Conservation (phyloP, 148 eudicot species). For the Mesembryanthemum crystallinum region DNA sequence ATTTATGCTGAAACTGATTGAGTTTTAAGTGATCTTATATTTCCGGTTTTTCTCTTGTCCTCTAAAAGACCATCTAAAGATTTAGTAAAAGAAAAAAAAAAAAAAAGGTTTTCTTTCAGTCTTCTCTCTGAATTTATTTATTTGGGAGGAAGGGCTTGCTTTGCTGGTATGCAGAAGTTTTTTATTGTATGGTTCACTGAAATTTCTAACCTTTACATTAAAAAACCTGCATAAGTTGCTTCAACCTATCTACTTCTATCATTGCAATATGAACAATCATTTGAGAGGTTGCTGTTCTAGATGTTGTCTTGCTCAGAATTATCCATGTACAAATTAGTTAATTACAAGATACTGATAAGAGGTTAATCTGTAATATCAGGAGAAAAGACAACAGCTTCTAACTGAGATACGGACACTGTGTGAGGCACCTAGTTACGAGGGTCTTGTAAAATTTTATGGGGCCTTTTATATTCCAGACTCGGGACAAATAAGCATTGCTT, state of each 20-base stretch:
- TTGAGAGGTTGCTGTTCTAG: background rate
- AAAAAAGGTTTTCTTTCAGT: too few relatives aligned
- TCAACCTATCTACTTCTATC: background rate
- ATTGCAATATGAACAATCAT: background rate
- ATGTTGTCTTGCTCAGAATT: background rate
- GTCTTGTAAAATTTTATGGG: slow-evolving; percentile 93
- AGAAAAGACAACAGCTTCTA: slow-evolving; percentile 87
- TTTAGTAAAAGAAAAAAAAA: too few relatives aligned
- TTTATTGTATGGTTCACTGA: too few relatives aligned
- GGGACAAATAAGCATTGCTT: slow-evolving; percentile 95
- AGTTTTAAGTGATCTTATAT: too few relatives aligned
- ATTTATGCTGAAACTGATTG: too few relatives aligned
- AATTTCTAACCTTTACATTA: background rate
- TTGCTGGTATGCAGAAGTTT: too few relatives aligned
- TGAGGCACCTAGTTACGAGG: slow-evolving; percentile 87
- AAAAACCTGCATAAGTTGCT: background rate
- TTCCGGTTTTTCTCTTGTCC: too few relatives aligned
- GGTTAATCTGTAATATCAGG: slow-evolving; percentile 31
- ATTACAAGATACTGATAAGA: background rate
- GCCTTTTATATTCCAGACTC: slow-evolving; percentile 95
- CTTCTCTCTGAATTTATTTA: too few relatives aligned
- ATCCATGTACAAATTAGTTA: background rate
- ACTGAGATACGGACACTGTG: slow-evolving; percentile 89
- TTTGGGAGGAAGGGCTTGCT: too few relatives aligned
- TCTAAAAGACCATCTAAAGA: too few relatives aligned